Base-by-base conservation (phyloP, 2,329 filamentous ascomycete species). In the Cladophialophora chaetospira region DNA sequence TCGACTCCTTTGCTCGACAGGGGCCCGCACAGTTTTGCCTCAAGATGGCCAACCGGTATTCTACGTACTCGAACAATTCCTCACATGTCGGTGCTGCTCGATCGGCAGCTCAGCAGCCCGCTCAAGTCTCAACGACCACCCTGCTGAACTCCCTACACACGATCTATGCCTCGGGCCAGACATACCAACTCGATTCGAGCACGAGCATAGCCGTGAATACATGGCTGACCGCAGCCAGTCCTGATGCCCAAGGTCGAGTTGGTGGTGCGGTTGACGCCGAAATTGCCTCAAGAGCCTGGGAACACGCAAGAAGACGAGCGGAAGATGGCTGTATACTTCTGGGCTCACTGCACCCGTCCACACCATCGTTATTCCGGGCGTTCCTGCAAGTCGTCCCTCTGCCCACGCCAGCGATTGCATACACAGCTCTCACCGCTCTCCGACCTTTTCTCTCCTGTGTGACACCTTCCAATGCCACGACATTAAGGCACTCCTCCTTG, bases 131-230 rank as follows among this genome's bases (percentile, higher is more conserved):
- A 5, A 96, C 93, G 2, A 96, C 92, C 1, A 96, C 91, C 0
- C 82, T 97, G 44, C 83, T 99, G 54, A 97, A 97, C 75, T 85
- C 90, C 54, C 82, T 97, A 43, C 94, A 99, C 75, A 91, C 90
- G 66, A 88, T 89, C 69, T 97, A 96, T 73, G 82, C 89, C 45
- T 85, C 88, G 2, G 86, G 86, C 26, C 85, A 91, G 68, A 85
- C 93, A n/a, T 94, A 96, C 71, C 81, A 82, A 61, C 83, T 99
- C 43, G 94, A 99, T 73, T 87, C 91, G 45, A 91, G 90, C 65
- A 94, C 92, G 31, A 96, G 91, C 71, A 73, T 97, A 35, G 92
- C 94, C 0, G 91, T 97, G 64, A 97, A 97, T 76, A 97, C 91
- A 55, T 97, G 92, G 92, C 82, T 94, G 51, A 96, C 90, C 3